Conservation (phyloP, 306 rosid species). For the Ormosia emarginata region DNA sequence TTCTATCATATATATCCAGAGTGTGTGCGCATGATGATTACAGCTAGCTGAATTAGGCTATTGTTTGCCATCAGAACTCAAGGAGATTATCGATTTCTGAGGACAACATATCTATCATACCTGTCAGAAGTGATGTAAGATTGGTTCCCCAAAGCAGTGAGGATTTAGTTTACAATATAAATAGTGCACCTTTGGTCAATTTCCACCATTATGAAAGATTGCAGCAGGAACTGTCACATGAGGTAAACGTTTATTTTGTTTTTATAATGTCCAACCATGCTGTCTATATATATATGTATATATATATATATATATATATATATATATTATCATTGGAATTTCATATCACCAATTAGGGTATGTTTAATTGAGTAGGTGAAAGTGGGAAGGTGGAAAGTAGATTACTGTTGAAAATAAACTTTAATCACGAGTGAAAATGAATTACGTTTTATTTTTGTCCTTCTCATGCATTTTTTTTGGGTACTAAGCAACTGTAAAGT, state of each 20-base stretch:
- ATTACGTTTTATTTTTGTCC: neutral
- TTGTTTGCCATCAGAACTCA: slow-evolving; percentile 50
- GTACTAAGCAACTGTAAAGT: neutral
- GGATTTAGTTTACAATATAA: slow-evolving; percentile 53
- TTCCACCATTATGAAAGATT: slow-evolving; percentile 79
- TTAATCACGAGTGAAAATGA: neutral
- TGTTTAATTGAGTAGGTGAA: slow-evolving; percentile 2
- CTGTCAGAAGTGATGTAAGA: slow-evolving; percentile 45
- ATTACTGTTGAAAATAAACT: neutral
- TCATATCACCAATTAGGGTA: neutral
- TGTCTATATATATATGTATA: neutral
- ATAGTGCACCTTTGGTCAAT: slow-evolving; percentile 60
- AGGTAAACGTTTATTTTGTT: slow-evolving; percentile 48
- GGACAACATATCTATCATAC: slow-evolving; percentile 44
- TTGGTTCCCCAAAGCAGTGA: slow-evolving; percentile 54
- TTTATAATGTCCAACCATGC: neutral
- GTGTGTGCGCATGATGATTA: neutral
- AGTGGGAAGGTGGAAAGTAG: neutral
- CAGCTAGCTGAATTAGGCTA: slow-evolving; percentile 21
- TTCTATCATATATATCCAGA: slow-evolving; percentile 10
- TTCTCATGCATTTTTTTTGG: neutral
- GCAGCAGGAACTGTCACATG: slow-evolving; percentile 52
- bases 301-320: too few relatives aligned
- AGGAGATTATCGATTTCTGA: slow-evolving; percentile 38
- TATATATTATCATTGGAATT: neutral